These are phyloP conservation scores for Aspergillus proliferans DNA, from an alignment of 2,329 filamentous ascomycete genomes.

Conservation along the genomic window DNA sequence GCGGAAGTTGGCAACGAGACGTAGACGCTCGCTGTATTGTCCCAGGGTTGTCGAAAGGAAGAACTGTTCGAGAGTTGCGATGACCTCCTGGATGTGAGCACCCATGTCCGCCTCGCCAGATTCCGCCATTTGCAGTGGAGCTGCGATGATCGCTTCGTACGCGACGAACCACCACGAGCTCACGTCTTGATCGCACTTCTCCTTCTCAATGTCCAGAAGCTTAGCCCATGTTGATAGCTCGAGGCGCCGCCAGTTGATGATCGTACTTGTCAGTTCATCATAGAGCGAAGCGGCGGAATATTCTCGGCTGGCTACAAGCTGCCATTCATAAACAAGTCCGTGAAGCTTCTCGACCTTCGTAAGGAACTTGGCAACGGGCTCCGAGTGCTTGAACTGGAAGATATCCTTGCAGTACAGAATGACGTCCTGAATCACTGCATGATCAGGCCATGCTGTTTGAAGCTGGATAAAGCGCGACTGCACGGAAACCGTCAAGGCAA, in stretches of 20 bases:
- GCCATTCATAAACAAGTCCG: conserved; percentile 83
- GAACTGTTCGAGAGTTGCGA: conserved; percentile 73
- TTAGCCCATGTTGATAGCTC: conserved; percentile 90
- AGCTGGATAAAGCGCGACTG: conserved; percentile 68
- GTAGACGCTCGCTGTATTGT: conserved; percentile 68
- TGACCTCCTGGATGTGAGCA: conserved; percentile 60
- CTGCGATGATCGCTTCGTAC: conserved; percentile 79
- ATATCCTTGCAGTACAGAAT: conserved; percentile 67
- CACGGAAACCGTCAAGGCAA: conserved; percentile 62
- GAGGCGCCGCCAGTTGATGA: conserved; percentile 83
- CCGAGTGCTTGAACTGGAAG: conserved; percentile 67
- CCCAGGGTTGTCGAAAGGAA: conserved; percentile 73
- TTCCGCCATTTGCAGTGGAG: conserved; percentile 61
- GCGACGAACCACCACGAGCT: conserved; percentile 95
- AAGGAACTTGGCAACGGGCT: conserved; percentile 80
- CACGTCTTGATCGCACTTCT: conserved; percentile 69
- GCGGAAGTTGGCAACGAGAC: conserved; percentile 57
- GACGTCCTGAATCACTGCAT: conserved; percentile 77
- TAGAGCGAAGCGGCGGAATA: conserved; percentile 66
- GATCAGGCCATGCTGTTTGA: conserved; percentile 56
- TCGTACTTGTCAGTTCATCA: conserved; percentile 69
- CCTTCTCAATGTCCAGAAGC: conserved; percentile 75
- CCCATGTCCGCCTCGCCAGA: conserved; percentile 55
- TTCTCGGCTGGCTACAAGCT: conserved; percentile 78
- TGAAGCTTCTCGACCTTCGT: conserved; percentile 85